These are phyloP conservation scores for Serendipita sp. DNA, from an alignment of 768 basidiomycete species.

Conservation along the genomic window DNA sequence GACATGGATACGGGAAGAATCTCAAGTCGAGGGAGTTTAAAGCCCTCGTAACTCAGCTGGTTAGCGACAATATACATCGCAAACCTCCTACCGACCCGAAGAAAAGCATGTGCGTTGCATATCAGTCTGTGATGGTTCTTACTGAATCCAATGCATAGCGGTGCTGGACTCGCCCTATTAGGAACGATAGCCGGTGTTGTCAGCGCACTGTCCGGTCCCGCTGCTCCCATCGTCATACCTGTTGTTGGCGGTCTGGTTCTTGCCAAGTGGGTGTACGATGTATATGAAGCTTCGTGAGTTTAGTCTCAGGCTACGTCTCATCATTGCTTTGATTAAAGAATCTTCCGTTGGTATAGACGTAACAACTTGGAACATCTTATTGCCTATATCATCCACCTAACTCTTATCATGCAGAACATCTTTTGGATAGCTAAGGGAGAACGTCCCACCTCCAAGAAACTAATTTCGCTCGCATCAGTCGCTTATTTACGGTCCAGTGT, in stretches of 20 bases:
- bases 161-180: not conserved
- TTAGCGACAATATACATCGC: no score
- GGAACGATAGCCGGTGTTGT: not conserved
- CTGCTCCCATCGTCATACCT: not conserved
- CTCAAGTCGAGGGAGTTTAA: no score
- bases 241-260: not conserved
- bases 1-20: no score
- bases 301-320: no score
- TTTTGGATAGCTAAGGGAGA: conserved; percentile 8
- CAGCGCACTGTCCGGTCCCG: not conserved
- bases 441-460: not conserved
- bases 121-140: no score
- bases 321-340: no score
- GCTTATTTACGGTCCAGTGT: not conserved
- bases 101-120: no score
- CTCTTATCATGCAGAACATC: conserved; percentile 15
- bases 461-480: not conserved
- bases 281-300: not conserved
- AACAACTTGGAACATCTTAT: conserved; percentile 13
- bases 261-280: not conserved
- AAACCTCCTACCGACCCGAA: no score
- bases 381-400: conserved; percentile 17
- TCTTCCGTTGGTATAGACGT: not conserved
- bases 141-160: not conserved
- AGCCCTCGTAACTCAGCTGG: no score